These are phyloP conservation scores for Holtermannia corniformis DNA, from an alignment of 768 basidiomycete genomes.

Conservation along the genomic window DNA sequence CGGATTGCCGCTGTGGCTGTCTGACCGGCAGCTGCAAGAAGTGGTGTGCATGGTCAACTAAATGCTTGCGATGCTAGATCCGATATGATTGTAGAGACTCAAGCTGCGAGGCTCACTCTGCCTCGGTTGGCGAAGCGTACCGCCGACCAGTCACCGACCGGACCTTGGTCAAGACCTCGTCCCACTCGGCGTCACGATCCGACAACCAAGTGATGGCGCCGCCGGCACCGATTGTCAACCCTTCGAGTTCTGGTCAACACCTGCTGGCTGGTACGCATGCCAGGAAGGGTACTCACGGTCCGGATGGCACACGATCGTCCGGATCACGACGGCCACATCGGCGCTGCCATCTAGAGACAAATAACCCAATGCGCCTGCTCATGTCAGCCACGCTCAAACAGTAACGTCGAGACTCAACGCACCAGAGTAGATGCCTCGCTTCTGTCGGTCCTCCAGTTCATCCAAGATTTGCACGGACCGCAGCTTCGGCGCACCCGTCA, in stretches of 20 bases:
- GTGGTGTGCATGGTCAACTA: no score
- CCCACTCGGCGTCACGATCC: constrained; percentile 78
- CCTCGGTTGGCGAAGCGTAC: no score
- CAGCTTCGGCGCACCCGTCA: constrained; percentile 96
- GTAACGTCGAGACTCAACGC: constrained; percentile 1
- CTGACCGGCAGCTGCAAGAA: no score
- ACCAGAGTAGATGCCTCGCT: constrained; percentile 67
- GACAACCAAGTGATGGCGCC: constrained; percentile 93
- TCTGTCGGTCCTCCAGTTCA: constrained; percentile 57
- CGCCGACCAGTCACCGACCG: constrained; percentile 29
- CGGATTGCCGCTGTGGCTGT: no score
- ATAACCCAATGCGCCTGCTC: constrained; percentile 73
- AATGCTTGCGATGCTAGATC: no score
- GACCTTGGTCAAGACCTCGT: constrained; percentile 84
- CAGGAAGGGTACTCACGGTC: constrained; percentile 23
- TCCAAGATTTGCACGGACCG: constrained; percentile 84
- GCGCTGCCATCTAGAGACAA: constrained; percentile 79
- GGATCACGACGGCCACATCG: constrained; percentile 90
- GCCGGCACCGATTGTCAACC: constrained; percentile 81
- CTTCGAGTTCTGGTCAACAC: constrained; percentile 25
- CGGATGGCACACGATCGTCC: constrained; percentile 59
- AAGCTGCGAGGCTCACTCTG: no score
- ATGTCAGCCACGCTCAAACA: background rate
- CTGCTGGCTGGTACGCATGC: no score
- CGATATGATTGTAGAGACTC: no score